Evolutionary conservation across 2,329 filamentous ascomycete genomes (phyloP), one percentile per base, ranked within the genome.

Genomic region (Stemphylium lycopersici): DNA sequence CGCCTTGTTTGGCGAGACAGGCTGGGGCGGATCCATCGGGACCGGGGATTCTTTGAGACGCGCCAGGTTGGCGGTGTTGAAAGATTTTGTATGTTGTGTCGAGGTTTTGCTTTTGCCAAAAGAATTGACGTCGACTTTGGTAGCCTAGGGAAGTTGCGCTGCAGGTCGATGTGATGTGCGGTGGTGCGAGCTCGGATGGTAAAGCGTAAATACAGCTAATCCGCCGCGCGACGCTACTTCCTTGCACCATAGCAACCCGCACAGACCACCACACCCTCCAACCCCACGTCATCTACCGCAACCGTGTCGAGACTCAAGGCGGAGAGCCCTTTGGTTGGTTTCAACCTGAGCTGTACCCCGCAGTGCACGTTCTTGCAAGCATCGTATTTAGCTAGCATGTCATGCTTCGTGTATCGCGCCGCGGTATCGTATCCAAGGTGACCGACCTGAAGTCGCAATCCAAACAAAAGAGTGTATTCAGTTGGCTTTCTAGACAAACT

Each of bases 1-100:
- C 63, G 80, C 81, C 71, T 81, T 83, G 66, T 77, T 76, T 59
- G 72, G 72, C 29, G 72, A 68, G 15, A 54, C 34, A 16, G 75
- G 74, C 16, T 75, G 68, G 57, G 75, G 73, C 22, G 75, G 70
- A 62, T 77, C 75, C 61, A 65, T 61, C 22, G 55, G 63, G 66
- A 68, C 65, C 67, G 72, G 64, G 44, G 61, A 63, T 54, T 73
- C 71, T 65, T 70, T 73, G 65, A 74, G 68, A 59, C 67, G 66
- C 66, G 72, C 72, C 72, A 74, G 65, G 61, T 71, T 73, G 65
- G 61, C 68, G 68, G 65, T 72, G 34, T 53, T 66, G 49, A 15
- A 42, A 42, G 36, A 42, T 42, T 52, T 40, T 55, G 20, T 52
- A 46, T 52, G 40, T 24, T 48, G 32, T 59, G 26, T 22, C 31